Conservation (phyloP, 495 filamentous ascomycete genomes). For the Oleoguttula mirabilis region DNA sequence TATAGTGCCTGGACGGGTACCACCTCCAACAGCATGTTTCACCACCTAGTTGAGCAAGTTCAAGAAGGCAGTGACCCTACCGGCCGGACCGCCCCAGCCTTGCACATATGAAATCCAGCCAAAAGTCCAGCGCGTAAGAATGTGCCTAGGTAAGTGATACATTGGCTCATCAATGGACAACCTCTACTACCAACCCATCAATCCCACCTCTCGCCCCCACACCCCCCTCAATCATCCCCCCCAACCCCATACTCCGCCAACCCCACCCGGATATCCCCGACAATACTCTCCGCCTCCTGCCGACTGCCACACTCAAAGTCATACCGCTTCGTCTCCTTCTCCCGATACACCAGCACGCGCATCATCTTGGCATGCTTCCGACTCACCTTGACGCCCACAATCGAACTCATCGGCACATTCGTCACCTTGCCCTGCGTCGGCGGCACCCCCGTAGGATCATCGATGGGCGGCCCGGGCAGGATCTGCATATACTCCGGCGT, state of each 20-base stretch:
- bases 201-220: no score
- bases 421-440: slow-evolving; percentile 50
- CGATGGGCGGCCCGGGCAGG: slow-evolving; percentile 50
- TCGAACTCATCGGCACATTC: slow-evolving; percentile 81
- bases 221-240: no score
- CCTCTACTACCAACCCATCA: no score
- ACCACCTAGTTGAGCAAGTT: no score
- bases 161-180: no score
- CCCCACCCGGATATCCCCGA: slow-evolving; percentile 68
- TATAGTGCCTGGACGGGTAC: no score
- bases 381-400: slow-evolving; percentile 87
- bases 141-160: no score
- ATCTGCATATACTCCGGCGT: slow-evolving; percentile 96
- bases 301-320: slow-evolving; percentile 82
- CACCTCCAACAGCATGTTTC: no score
- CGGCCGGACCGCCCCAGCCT: no score
- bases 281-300: slow-evolving; percentile 77
- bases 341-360: slow-evolving; percentile 69
- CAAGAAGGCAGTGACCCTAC: no score
- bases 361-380: slow-evolving; percentile 85
- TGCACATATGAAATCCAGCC: no score
- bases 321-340: slow-evolving; percentile 83
- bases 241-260: slow-evolving; percentile 12
- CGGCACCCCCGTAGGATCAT: slow-evolving; percentile 14
- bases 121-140: no score